Percentiles rank a stretch among this genome's conserved stretches.
phyloP scores from a whole-genome alignment of 2,329 filamentous ascomycete genomes.

The Xylogone sp. region DNA sequence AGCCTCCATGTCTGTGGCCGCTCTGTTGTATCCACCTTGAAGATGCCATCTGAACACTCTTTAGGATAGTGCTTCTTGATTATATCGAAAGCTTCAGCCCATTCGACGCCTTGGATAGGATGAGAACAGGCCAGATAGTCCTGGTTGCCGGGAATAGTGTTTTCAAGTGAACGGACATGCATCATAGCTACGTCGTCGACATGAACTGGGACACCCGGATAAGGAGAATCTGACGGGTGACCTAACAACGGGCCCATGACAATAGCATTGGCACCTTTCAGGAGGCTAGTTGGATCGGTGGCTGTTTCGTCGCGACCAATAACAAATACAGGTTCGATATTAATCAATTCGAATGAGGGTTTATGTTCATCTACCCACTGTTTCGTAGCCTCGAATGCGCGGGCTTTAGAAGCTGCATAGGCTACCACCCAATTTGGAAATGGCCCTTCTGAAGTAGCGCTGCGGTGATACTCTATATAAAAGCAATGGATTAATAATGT shows the following conservation, averaged over 20 bases:
- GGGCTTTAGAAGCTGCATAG: slow-evolving; percentile 31
- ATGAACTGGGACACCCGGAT: neutral
- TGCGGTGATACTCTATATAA: slow-evolving; percentile 1
- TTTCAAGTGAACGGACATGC: slow-evolving; percentile 33
- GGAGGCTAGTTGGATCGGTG: slow-evolving; percentile 19
- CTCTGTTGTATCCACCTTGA: slow-evolving; percentile 21
- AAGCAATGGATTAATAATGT: neutral
- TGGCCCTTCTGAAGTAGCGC: slow-evolving; percentile 21
- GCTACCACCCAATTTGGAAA: slow-evolving; percentile 29
- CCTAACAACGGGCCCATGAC: slow-evolving; percentile 23
- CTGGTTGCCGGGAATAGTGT: slow-evolving; percentile 26
- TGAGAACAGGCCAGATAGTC: slow-evolving; percentile 29
- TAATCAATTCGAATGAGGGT: slow-evolving; percentile 3
- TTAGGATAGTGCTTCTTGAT: slow-evolving; percentile 25
- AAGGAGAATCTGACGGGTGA: neutral
- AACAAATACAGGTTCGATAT: slow-evolving; percentile 2
- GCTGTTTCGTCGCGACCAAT: slow-evolving; percentile 1
- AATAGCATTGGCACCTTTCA: slow-evolving; percentile 13
- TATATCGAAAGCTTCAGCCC: slow-evolving; percentile 32
- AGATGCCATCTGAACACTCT: slow-evolving; percentile 19
- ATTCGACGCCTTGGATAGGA: slow-evolving; percentile 17
- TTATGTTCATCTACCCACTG: neutral
- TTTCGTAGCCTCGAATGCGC: slow-evolving; percentile 31
- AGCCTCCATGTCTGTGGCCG: slow-evolving; percentile 26
- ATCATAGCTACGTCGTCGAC: slow-evolving; percentile 19